A percentile compares a stretch with the other conserved stretches of the same genome.
These are phyloP conservation scores for Stachybotrys elegans DNA, from an alignment of 2,329 filamentous ascomycete genomes.

Conservation along the genomic window DNA sequence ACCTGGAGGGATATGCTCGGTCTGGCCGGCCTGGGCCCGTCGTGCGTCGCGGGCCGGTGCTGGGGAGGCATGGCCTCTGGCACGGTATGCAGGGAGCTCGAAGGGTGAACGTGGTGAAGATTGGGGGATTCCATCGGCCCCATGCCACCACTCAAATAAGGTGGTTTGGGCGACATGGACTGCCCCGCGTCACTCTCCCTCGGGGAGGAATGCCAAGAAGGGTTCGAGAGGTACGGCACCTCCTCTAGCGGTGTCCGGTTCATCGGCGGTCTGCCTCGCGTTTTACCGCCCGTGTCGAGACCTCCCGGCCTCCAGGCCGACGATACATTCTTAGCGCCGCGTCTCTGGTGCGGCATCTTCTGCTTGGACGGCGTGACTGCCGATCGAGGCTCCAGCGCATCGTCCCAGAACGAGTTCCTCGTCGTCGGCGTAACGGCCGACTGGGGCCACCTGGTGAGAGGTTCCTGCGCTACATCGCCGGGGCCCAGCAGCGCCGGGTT, in stretches of 20 bases:
- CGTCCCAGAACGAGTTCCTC: slow-evolving; percentile 48
- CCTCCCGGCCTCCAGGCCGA: slow-evolving; percentile 78
- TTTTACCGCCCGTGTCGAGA: slow-evolving; percentile 59
- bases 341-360: slow-evolving; percentile 44
- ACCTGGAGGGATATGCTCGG: slow-evolving; percentile 36
- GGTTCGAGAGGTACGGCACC: slow-evolving; percentile 61
- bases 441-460: slow-evolving; percentile 66
- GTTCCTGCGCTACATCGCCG: slow-evolving; percentile 45
- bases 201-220: slow-evolving; percentile 38
- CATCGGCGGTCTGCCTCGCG: slow-evolving; percentile 74
- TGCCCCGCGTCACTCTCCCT: not conserved
- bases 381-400: slow-evolving; percentile 61
- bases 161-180: not conserved
- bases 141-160: too few relatives aligned
- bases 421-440: slow-evolving; percentile 69
- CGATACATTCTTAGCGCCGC: slow-evolving; percentile 80
- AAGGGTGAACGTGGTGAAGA: not conserved
- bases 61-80: slow-evolving; percentile 9
- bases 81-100: slow-evolving; percentile 4
- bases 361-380: slow-evolving; percentile 64
- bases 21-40: slow-evolving; percentile 21
- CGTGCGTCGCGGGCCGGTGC: slow-evolving; percentile 8
- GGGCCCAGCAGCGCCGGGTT: not conserved
- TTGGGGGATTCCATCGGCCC: too few relatives aligned
- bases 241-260: slow-evolving; percentile 56